Base-by-base conservation (phyloP, 352 stramenopile genomes). In the Lagenidium giganteum region DNA sequence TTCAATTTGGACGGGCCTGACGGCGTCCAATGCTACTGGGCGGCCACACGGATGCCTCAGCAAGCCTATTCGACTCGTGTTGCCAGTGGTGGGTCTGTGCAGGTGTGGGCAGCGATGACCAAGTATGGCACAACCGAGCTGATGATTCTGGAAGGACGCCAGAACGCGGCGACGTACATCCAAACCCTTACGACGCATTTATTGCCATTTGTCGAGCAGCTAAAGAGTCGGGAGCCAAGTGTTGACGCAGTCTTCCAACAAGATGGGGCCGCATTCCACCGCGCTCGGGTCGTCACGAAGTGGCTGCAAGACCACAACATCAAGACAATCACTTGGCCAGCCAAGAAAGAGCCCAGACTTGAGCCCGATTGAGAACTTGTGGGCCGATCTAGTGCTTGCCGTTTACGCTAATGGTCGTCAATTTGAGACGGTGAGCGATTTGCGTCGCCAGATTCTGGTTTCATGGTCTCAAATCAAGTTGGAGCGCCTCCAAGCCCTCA, bases 1-100 rank as follows among this genome's bases (percentile, higher is more conserved):
- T 63, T 61, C n/a, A 60, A 54, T 20, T 33, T 67, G 1, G 62
- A 72, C n/a, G 62, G 53, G 3, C 53, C 62, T 3, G 53, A 72
- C 22, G 47, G 62, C 4, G 22, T 57, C n/a, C 21, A 61, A 22
- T 53, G 60, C 37, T 67, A 62, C 23, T 72, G 57, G 57, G 48
- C 50, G 14, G 54, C n/a, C n/a, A n/a, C n/a, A n/a, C n/a, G n/a
- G n/a, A n/a, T n/a, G n/a, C n/a, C n/a, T n/a, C n/a, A n/a, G n/a
- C n/a, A n/a, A n/a, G n/a, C n/a, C n/a, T n/a, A n/a, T n/a, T n/a
- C n/a, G n/a, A n/a, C n/a, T n/a, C n/a, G n/a, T n/a, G n/a, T n/a
- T n/a, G n/a, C n/a, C n/a, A n/a, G n/a, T n/a, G n/a, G n/a, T n/a
- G n/a, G n/a, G n/a, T n/a, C n/a, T n/a, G n/a, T n/a, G n/a, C n/a